These are phyloP conservation scores for Marchantia paleacea DNA, from an alignment of 225 moss, liverwort and hornwort genomes.

Conservation along the genomic window DNA sequence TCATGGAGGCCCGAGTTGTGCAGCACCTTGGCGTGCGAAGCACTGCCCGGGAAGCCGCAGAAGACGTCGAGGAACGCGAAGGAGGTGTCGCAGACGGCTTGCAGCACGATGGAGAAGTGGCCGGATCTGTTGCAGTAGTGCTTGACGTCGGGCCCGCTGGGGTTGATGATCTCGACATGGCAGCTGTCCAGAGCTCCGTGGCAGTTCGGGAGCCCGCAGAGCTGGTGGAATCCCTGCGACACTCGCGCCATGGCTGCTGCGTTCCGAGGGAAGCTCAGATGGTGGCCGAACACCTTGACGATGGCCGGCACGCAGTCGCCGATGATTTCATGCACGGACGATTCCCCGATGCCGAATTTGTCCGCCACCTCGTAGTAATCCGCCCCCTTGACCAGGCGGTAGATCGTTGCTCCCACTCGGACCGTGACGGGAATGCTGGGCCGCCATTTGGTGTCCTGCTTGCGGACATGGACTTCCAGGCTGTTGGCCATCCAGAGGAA, in stretches of 20 bases:
- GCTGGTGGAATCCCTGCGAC: conserved; percentile 3
- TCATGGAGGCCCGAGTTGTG: conserved; percentile 1
- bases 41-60: conserved; percentile 19
- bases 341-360: conserved; percentile 21
- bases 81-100: conserved; percentile 20
- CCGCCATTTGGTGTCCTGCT: conserved; percentile 4
- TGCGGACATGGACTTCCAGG: conserved; percentile 10
- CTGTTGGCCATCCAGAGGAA: background rate
- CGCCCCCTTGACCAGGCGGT: conserved; percentile 18
- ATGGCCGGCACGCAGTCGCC: conserved; percentile 22
- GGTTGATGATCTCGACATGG: conserved; percentile 22
- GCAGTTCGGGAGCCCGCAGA: conserved; percentile 20
- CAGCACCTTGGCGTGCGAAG: conserved; percentile 7
- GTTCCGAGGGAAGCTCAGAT: background rate
- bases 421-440: conserved; percentile 18
- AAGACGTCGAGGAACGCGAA: conserved; percentile 15
- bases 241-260: conserved; percentile 9
- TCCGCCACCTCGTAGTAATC: conserved; percentile 23
- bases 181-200: conserved; percentile 17
- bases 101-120: conserved; percentile 22
- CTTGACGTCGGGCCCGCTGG: conserved; percentile 22
- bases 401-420: conserved; percentile 20
- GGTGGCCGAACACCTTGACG: conserved; percentile 20
- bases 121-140: conserved; percentile 23
- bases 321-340: conserved; percentile 23